Base-by-base conservation (phyloP, 495 filamentous ascomycete genomes). In the Monascus purpureus region DNA sequence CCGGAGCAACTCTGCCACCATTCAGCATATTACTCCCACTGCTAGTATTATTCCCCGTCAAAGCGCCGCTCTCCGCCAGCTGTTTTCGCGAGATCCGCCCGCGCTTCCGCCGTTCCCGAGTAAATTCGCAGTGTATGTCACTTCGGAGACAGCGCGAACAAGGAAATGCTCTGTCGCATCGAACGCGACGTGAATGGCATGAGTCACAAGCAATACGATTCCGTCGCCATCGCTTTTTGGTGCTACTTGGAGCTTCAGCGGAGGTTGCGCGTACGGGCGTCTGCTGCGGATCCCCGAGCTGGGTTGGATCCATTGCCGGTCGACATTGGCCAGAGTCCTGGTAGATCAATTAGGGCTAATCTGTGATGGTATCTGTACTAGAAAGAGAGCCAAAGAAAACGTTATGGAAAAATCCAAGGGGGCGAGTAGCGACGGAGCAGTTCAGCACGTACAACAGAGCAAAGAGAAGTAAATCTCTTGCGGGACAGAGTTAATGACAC, bases 161-260 rank as follows among this genome's bases (percentile, higher is more conserved):
- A 8, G 61, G 61, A 27, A 65, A 65, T 2, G 57, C 59, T 12
- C 61, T 59, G 39, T 65, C 61, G 48, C 61, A 65, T 41, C 59
- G 52, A n/a, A 65, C 61, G 8, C 61, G 59, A 13, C 61, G 61
- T 4, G 51, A 41, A 28, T 65, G 61, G 33, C 61, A 65, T 6
- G 59, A 56, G 36, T 65, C 59, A 38, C 61, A 65, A 16, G 61
- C 61, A 9, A 65, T 56, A 24, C 53, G 54, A 34, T 65, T 65
- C 9, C 61, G 57, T 18, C 57, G 55, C 61, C 59, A 63, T 33
- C 59, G 53, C 36, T 54, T 54, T 34, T 62, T 65, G 27, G 33
- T 17, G 25, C 56, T 55, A 35, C 49, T 49, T 6, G 45, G 29
- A 13, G 57, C 42, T 6, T 60, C 41, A 25, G 43, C 51, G 16